These are phyloP conservation scores for Xylariaceae sp. DNA, from an alignment of 2,329 filamentous ascomycete genomes.

Conservation along the genomic window DNA sequence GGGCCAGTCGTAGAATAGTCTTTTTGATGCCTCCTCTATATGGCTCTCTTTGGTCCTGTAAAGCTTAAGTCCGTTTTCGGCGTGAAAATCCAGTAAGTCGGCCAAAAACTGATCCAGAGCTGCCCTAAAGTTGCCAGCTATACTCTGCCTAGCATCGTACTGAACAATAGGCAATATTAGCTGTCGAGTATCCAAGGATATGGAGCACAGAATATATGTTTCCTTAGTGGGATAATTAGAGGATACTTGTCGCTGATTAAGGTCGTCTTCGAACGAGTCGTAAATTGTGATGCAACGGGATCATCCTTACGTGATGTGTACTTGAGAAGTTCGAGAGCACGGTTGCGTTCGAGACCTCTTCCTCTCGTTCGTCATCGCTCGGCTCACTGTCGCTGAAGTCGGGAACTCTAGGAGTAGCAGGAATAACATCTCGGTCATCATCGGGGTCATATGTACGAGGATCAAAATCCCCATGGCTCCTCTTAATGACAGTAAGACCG, in stretches of 20 bases:
- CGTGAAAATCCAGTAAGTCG: constrained; percentile 1
- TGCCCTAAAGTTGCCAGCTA: neutral
- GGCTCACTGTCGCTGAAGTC: constrained; percentile 15
- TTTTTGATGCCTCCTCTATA: neutral
- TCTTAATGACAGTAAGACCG: constrained; percentile 10
- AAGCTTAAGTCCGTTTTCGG: neutral
- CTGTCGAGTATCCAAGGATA: too few relatives aligned
- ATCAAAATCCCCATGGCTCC: neutral
- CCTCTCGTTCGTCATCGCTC: constrained; percentile 13
- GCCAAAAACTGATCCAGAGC: neutral
- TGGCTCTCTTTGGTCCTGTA: constrained; percentile 2
- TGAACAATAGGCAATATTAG: too few relatives aligned
- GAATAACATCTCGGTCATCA: neutral
- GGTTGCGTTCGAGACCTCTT: neutral
- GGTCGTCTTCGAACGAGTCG: too few relatives aligned
- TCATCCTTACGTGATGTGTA: neutral
- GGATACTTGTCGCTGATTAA: too few relatives aligned
- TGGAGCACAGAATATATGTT: too few relatives aligned
- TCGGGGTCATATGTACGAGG: neutral
- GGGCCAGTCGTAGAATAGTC: neutral
- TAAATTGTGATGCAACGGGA: too few relatives aligned
- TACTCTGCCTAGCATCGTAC: too few relatives aligned
- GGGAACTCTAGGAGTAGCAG: neutral
- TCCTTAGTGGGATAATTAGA: too few relatives aligned
- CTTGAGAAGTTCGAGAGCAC: neutral